Percentiles rank a stretch among this genome's conserved stretches.
Evolutionary conservation across 2,329 filamentous ascomycete genomes (phyloP).

Genomic region (Penicillium sclerotiorum): DNA sequence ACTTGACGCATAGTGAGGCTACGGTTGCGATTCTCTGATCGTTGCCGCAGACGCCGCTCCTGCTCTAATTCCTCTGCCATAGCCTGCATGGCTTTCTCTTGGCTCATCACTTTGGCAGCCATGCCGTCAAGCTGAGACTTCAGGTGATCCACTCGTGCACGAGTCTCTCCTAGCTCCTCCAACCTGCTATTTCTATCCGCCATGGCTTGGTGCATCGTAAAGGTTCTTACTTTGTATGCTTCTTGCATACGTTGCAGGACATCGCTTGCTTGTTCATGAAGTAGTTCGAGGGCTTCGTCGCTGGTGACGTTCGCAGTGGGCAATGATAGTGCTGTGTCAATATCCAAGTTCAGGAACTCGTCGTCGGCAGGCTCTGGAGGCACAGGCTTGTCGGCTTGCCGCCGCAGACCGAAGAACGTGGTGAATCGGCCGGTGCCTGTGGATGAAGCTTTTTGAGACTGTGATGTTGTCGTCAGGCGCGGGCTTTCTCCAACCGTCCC

Average conservation of each 20-base stretch:
- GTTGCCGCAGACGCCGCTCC: conserved; percentile 44
- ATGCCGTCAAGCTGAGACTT: conserved; percentile 65
- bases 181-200: conserved; percentile 60
- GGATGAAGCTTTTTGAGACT: conserved; percentile 21
- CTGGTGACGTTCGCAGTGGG: conserved; percentile 52
- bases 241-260: conserved; percentile 58
- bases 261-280: conserved; percentile 59
- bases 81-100: conserved; percentile 59
- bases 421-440: conserved; percentile 40
- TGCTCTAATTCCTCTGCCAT: conserved; percentile 52
- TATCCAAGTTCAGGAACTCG: conserved; percentile 58
- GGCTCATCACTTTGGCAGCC: conserved; percentile 57
- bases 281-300: conserved; percentile 58
- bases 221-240: conserved; percentile 57
- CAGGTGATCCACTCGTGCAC: conserved; percentile 59
- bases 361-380: conserved; percentile 50
- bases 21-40: conserved; percentile 42
- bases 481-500: conserved; percentile 18
- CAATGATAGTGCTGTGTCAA: conserved; percentile 58
- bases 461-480: conserved; percentile 10
- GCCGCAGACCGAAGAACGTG: conserved; percentile 43
- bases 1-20: conserved; percentile 35
- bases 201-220: conserved; percentile 53
- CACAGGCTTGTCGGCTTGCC: conserved; percentile 31
- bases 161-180: conserved; percentile 64